phyloP scores from a whole-genome alignment of 108 stramenopile genomes.

The Stephanodiscus minutulus region DNA sequence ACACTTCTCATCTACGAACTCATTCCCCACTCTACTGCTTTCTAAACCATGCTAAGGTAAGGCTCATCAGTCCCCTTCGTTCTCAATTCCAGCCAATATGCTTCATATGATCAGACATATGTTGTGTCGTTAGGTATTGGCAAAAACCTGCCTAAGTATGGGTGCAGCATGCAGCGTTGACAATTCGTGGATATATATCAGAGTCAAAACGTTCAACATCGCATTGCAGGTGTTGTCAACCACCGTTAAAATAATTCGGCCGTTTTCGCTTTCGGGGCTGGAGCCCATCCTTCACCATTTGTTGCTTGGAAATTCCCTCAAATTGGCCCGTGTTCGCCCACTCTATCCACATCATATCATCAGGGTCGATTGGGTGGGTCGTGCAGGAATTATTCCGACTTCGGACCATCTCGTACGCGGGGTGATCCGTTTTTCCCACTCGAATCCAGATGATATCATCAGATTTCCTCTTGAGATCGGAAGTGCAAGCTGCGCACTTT shows the following conservation, averaged over 20 bases:
- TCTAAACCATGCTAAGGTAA: too few relatives aligned
- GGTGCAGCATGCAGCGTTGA: too few relatives aligned
- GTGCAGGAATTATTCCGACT: neutral
- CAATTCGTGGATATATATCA: too few relatives aligned
- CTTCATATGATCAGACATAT: too few relatives aligned
- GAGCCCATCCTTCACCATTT: slow-evolving; percentile 3
- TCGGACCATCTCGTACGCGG: neutral
- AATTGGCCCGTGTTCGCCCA: neutral
- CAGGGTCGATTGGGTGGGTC: neutral
- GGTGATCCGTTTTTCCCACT: slow-evolving; percentile 1
- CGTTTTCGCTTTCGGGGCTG: neutral
- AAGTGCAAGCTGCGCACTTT: neutral
- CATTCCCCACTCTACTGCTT: too few relatives aligned
- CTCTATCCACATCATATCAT: neutral
- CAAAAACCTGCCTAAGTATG: too few relatives aligned
- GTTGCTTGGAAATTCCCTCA: neutral
- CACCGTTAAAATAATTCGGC: neutral
- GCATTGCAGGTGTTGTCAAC: too few relatives aligned
- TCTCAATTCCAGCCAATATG: too few relatives aligned
- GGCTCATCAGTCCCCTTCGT: too few relatives aligned
- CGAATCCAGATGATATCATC: neutral
- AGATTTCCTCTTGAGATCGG: neutral
- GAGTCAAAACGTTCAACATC: too few relatives aligned
- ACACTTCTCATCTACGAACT: too few relatives aligned
- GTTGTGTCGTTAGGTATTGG: too few relatives aligned